Evolutionary conservation across 148 eudicot genomes (phyloP).

Genomic region (Vaccinium macrocarpon): DNA sequence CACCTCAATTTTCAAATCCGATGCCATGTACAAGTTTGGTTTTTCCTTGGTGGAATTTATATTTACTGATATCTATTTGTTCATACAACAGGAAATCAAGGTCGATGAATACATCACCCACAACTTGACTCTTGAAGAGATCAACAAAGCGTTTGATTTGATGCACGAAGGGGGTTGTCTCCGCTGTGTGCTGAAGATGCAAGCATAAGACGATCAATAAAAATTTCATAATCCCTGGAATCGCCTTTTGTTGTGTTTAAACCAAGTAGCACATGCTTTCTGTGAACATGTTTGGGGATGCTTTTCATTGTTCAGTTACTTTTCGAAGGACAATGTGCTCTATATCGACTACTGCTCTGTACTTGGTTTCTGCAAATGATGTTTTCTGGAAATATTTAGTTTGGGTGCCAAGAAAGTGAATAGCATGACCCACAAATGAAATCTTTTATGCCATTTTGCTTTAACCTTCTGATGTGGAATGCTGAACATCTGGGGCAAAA

Average conservation of each 20-base stretch:
- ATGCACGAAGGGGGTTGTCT: constrained; percentile 91
- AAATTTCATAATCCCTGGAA: neutral
- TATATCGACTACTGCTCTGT: neutral
- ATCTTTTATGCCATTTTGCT: too few relatives aligned
- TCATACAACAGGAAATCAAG: constrained; percentile 77
- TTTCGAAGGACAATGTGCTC: too few relatives aligned
- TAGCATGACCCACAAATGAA: too few relatives aligned
- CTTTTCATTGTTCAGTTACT: neutral
- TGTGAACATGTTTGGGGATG: neutral
- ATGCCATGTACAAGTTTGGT: neutral
- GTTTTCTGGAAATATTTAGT: too few relatives aligned
- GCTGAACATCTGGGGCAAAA: too few relatives aligned
- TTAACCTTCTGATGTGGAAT: too few relatives aligned
- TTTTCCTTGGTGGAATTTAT: neutral
- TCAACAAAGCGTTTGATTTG: constrained; percentile 89
- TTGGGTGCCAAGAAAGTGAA: too few relatives aligned
- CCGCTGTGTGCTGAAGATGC: constrained; percentile 68
- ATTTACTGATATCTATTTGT: neutral
- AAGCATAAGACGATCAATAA: neutral
- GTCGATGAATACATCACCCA: constrained; percentile 97
- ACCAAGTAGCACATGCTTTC: neutral
- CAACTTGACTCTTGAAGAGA: constrained; percentile 62
- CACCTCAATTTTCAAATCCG: neutral
- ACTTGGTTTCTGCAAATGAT: too few relatives aligned
- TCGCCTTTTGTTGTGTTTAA: neutral